These are phyloP conservation scores for Aspergillus udagawae DNA, from an alignment of 2,329 filamentous ascomycete species.

Conservation along the genomic window DNA sequence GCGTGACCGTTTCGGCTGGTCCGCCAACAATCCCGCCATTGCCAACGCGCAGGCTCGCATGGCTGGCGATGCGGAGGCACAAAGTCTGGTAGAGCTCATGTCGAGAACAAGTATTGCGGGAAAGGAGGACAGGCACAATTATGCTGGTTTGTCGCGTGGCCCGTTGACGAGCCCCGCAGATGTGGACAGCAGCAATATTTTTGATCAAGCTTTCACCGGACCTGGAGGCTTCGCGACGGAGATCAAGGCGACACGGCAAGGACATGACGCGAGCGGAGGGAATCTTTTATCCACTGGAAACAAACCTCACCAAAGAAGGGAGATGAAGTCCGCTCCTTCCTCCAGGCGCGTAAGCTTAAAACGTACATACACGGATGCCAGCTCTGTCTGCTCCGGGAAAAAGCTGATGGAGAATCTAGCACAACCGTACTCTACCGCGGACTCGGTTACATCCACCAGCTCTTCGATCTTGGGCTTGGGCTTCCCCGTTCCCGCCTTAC, in stretches of 20 bases:
- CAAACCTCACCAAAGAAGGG: constrained; percentile 27
- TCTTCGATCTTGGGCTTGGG: constrained; percentile 35
- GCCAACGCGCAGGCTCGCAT: constrained; percentile 78
- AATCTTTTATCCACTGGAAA: constrained; percentile 29
- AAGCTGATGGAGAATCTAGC: constrained; percentile 82
- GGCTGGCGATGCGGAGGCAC: constrained; percentile 77
- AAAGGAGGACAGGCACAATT: constrained; percentile 48
- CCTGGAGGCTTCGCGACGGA: constrained; percentile 16
- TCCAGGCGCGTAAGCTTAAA: constrained; percentile 68
- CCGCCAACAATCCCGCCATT: constrained; percentile 68
- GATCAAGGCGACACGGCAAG: constrained; percentile 16
- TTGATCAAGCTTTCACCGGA: constrained; percentile 73
- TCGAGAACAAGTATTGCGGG: constrained; percentile 76
- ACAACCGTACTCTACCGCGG: constrained; percentile 67
- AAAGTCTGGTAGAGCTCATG: constrained; percentile 85
- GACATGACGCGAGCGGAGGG: constrained; percentile 18
- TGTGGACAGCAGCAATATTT: constrained; percentile 70
- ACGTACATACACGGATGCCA: constrained; percentile 82
- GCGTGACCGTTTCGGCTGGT: constrained; percentile 84
- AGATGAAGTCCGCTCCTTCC: constrained; percentile 43
- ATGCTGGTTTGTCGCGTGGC: constrained; percentile 48
- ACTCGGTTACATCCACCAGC: constrained; percentile 39
- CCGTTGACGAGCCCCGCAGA: constrained; percentile 79
- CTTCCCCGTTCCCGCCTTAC: constrained; percentile 55
- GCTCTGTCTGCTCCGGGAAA: constrained; percentile 69